Evolutionary conservation across 345 rosid genomes (phyloP), one percentile per base, ranked within the genome.

Genomic region (Pelargonium nanum): DNA sequence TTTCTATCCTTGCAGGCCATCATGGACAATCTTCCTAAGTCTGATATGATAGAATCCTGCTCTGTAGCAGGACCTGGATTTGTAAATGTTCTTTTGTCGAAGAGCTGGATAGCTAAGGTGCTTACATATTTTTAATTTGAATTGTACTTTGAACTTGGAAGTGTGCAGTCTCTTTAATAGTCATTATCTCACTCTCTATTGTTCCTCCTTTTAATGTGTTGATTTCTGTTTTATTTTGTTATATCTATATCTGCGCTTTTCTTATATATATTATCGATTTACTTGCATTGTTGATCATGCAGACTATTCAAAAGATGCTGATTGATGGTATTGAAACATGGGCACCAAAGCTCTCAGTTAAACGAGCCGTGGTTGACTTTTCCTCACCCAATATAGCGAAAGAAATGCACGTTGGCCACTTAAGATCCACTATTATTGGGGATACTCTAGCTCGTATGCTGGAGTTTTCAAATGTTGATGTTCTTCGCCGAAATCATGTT

Each of bases 341-440:
- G 94, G 85, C 99, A 4, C 99, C 99, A 26, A 72, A 53, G 61
- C 83, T 82, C 52, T 52, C 74, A 2, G 66, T 87, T 23, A 80
- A 81, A 80, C 81, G 77, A 69, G 99, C 93, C 34, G 88, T 93
- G 59, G 97, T 93, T 53, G 99, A 93, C 76, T 93, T 93, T 77
- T 93, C 97, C 21, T 93, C 99, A 2, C 99, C 99, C n/a, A 93
- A 93, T 73, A 89, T 93, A 61, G 99, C 99, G 0, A 93, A 93
- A 79, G 99, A 89, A 81, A 93, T 93, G 99, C 99, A 93, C 70
- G 99, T 93, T 65, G 99, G 99, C 68, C 96, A 93, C 77, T 77
- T 93, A 53, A 77, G 99, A 68, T 93, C 99, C 56, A 93, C 99
- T 22, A 93, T 93, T 69, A 85, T 93, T 58, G 99, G 99, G 54